These are phyloP conservation scores for Climacium dendroides DNA, from an alignment of 225 moss, liverwort and hornwort species.

Conservation along the genomic window DNA sequence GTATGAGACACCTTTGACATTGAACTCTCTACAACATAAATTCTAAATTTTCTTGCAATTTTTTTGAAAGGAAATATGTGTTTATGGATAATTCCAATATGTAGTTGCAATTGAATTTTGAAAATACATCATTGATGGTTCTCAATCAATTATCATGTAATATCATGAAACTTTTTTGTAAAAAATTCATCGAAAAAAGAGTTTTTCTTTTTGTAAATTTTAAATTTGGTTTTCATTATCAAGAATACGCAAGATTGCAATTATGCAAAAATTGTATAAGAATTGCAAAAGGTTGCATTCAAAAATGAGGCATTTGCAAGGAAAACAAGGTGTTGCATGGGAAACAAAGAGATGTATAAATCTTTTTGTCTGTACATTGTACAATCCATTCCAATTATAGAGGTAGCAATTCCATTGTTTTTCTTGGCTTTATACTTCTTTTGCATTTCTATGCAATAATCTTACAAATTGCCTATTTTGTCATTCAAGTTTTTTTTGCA, in stretches of 20 bases:
- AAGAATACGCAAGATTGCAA: background rate
- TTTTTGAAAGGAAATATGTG: background rate
- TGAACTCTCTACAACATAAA: background rate
- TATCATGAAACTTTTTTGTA: background rate
- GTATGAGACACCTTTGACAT: background rate
- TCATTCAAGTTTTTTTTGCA: background rate
- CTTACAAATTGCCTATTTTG: background rate
- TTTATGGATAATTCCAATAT: background rate
- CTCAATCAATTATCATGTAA: background rate
- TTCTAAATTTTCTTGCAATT: background rate
- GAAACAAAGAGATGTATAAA: background rate
- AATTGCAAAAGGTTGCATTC: background rate
- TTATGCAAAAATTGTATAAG: background rate
- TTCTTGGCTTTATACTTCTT: too few species aligned
- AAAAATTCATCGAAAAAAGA: background rate
- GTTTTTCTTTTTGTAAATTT: fast-evolving
- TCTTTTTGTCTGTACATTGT: background rate
- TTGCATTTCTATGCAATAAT: too few species aligned
- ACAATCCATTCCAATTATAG: fast-evolving
- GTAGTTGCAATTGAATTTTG: background rate
- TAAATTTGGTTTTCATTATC: background rate
- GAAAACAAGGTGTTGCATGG: background rate
- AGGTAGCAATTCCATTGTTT: too few species aligned
- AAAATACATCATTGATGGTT: background rate
- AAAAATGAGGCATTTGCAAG: background rate